Base-by-base conservation (phyloP, 1,284 basidiomycete species). In the Earliella scabrosa region DNA sequence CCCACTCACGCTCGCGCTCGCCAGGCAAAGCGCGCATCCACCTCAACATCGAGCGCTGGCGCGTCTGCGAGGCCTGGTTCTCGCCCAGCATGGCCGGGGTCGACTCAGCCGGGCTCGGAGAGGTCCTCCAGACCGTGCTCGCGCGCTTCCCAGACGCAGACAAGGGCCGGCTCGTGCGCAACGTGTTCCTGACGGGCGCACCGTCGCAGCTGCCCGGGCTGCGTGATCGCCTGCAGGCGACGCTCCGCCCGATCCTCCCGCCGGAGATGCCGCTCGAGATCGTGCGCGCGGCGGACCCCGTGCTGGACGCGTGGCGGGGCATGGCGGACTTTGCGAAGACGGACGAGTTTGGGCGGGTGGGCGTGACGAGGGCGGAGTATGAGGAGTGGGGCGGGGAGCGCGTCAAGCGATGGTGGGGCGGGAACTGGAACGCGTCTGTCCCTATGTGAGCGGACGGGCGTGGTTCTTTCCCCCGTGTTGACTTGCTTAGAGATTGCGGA, bases 51-150 rank as follows among this genome's bases (percentile, higher is more conserved):
- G 97, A 99, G 75, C 79, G 95, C 34, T 94, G 94, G 78, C 82
- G 97, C 18, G 95, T 93, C 2, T 94, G 93, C 56, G 97, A 99
- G 73, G 86, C 95, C 0, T 94, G 92, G 79, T 98, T 97, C 78
- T 90, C 94, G 52, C 97, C 97, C 0, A 79, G 80, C 13, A 95
- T 98, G 82, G 96, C 95, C 2, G 97, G 97, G 0, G 82, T 98
- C 21, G 97, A 99, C 72, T 93, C 91, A 20, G 97, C 97, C 0
- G 97, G 97, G 0, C 71, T 99, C 3, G 92, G 90, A 13, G 97
- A 99, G 73, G 86, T 98, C 1, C 76, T 95, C 21, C 92, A 93
- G 63, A 92, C 87, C 71, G 82, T 98, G 32, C 79, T 99, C 45
- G 84, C 87, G n/a, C 82, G 88, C 10, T 97, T 97, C 72, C 75